Conservation (phyloP, 75 land plant species). For the Pinus taeda region DNA sequence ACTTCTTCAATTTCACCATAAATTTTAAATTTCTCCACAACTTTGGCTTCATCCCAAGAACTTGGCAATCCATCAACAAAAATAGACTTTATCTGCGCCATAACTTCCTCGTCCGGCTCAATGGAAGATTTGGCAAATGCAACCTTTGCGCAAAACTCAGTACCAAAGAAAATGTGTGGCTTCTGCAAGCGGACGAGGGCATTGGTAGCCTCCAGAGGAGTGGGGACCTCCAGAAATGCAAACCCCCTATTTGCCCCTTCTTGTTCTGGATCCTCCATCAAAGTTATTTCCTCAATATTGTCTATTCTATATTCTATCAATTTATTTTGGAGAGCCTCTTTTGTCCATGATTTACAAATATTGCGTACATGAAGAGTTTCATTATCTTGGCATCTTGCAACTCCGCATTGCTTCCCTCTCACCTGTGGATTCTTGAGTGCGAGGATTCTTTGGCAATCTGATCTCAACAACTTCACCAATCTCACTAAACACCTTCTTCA, state of each 20-base stretch:
- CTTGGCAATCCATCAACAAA: constrained; percentile 73
- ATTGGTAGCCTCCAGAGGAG: constrained; percentile 18
- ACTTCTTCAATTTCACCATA: too few relatives aligned
- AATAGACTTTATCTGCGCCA: constrained; percentile 60
- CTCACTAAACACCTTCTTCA: constrained; percentile 28
- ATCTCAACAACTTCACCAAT: constrained; percentile 56
- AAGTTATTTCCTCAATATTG: too few relatives aligned
- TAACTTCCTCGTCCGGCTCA: too few relatives aligned
- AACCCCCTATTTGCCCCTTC: constrained; percentile 13
- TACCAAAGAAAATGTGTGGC: too few relatives aligned
- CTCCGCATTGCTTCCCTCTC: constrained; percentile 5
- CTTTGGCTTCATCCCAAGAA: constrained; percentile 33
- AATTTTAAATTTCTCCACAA: too few relatives aligned
- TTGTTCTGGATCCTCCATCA: too few relatives aligned
- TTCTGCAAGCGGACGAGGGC: not conserved
- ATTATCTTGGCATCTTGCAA: constrained; percentile 13
- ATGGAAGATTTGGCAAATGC: too few relatives aligned
- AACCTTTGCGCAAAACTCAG: too few relatives aligned
- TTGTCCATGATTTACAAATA: too few relatives aligned
- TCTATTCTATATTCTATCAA: too few relatives aligned
- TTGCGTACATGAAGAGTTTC: too few relatives aligned
- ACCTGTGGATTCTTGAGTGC: constrained; percentile 22
- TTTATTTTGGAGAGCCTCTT: too few relatives aligned
- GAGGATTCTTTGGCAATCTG: constrained; percentile 21
- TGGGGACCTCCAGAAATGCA: constrained; percentile 45